These are phyloP conservation scores for Mucor plumbeus DNA, from an alignment of 371 early-diverging fungal genomes.

Conservation along the genomic window DNA sequence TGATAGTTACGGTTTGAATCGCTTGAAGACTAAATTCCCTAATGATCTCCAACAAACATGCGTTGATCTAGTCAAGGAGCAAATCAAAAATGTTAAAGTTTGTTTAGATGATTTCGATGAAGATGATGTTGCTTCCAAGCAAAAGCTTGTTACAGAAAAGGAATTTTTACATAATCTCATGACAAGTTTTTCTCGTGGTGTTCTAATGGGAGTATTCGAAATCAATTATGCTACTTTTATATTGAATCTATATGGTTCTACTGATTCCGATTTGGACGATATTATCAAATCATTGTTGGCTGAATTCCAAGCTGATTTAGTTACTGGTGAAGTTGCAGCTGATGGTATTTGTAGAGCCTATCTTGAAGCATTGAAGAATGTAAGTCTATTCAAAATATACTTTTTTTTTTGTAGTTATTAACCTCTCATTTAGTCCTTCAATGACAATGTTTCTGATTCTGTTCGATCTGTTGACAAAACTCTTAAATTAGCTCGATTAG, in stretches of 20 bases:
- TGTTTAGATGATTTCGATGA: background rate
- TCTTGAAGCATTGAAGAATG: slow-evolving; percentile 49
- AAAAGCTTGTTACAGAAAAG: slow-evolving; percentile 5
- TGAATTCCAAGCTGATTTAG: slow-evolving; percentile 41
- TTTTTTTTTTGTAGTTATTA: background rate
- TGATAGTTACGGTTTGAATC: slow-evolving; percentile 32
- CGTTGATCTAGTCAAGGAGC: slow-evolving; percentile 38
- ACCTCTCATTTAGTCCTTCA: slow-evolving; percentile 37
- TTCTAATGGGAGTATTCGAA: slow-evolving; percentile 51
- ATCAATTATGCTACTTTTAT: slow-evolving; percentile 40
- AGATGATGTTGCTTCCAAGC: background rate
- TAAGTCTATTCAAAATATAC: slow-evolving; percentile 17
- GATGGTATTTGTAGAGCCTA: slow-evolving; percentile 43
- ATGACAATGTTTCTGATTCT: slow-evolving; percentile 27
- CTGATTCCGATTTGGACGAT: slow-evolving; percentile 49
- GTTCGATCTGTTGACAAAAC: slow-evolving; percentile 42
- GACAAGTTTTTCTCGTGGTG: slow-evolving; percentile 38
- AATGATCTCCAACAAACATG: slow-evolving; percentile 43
- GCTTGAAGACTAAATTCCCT: slow-evolving; percentile 45
- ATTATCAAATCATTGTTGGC: slow-evolving; percentile 53
- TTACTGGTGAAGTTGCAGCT: slow-evolving; percentile 32
- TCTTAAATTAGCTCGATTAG: slow-evolving; percentile 39
- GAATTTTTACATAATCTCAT: slow-evolving; percentile 17
- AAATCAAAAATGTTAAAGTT: slow-evolving; percentile 35
- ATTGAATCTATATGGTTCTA: slow-evolving; percentile 46